These are phyloP conservation scores for Aaosphaeria arxii DNA, from an alignment of 2,329 filamentous ascomycete species.

Conservation along the genomic window DNA sequence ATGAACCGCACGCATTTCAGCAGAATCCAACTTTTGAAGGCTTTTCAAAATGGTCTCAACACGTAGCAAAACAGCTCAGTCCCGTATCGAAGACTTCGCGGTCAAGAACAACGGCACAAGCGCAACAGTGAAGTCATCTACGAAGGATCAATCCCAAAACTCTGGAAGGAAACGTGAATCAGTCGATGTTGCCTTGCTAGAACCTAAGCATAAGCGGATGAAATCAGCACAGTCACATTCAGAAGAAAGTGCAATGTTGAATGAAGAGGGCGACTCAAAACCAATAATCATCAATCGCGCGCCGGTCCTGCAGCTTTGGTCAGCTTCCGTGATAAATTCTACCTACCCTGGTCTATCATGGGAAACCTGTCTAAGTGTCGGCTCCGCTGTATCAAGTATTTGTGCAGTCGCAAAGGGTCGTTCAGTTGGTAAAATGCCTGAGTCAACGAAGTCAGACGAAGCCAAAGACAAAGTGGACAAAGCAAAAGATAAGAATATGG, in stretches of 20 bases:
- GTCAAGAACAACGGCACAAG: conserved; percentile 1
- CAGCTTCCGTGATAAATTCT: conserved; percentile 18
- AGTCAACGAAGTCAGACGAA: conserved; percentile 14
- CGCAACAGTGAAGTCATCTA: background rate
- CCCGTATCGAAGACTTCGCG: conserved; percentile 6
- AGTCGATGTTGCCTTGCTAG: background rate
- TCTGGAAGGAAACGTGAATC: background rate
- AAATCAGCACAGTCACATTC: background rate
- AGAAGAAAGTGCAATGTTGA: background rate
- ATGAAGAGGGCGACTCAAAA: background rate
- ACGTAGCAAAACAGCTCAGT: conserved; percentile 8
- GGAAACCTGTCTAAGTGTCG: conserved; percentile 28
- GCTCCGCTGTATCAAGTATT: conserved; percentile 26
- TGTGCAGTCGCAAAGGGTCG: conserved; percentile 31
- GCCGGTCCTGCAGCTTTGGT: conserved; percentile 30
- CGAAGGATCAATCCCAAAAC: background rate
- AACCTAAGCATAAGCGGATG: background rate
- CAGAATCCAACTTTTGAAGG: too few relatives aligned
- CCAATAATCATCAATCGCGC: conserved; percentile 28
- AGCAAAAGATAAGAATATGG: conserved; percentile 7
- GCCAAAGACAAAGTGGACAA: conserved; percentile 13
- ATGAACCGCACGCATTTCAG: too few relatives aligned
- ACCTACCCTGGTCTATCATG: conserved; percentile 23
- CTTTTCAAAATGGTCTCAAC: conserved; percentile 6
- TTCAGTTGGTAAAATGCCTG: conserved; percentile 25